These are phyloP conservation scores for Aspergillus sp. DNA, from an alignment of 2,329 filamentous ascomycete genomes.

Conservation along the genomic window DNA sequence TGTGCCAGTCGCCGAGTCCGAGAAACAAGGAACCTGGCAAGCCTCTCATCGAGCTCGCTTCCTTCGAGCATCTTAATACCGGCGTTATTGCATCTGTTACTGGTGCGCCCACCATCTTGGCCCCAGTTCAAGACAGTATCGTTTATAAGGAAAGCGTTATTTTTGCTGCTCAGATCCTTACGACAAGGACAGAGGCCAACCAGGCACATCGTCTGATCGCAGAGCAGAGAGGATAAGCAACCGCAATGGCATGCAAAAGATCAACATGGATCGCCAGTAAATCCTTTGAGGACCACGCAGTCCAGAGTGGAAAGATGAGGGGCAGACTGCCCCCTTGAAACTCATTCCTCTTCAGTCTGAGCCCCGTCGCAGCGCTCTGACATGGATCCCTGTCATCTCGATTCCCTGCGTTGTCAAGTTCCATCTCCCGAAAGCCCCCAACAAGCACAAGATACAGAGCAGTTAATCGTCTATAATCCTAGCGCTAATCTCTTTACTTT, in stretches of 20 bases:
- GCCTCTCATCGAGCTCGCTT: neutral
- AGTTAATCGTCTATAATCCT: neutral
- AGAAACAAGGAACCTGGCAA: neutral
- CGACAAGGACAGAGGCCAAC: neutral
- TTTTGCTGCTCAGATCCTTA: neutral
- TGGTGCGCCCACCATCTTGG: neutral
- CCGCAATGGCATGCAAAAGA: neutral
- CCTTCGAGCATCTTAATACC: conserved; percentile 1
- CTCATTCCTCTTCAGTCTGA: neutral
- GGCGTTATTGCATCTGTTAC: conserved; percentile 6
- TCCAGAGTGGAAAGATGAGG: neutral
- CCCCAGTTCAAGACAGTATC: neutral
- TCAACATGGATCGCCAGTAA: neutral
- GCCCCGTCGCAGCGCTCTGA: neutral
- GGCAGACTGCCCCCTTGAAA: conserved; percentile 5
- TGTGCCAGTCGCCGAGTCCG: neutral
- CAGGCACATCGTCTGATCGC: neutral
- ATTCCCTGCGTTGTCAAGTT: neutral
- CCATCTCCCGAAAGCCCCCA: neutral
- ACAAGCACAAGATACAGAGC: neutral
- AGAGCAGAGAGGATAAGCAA: neutral
- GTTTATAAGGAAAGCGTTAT: neutral
- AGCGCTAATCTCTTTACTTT: neutral
- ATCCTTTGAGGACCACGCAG: neutral
- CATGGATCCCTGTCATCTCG: neutral